A percentile compares a stretch with the other conserved stretches of the same genome.
Conservation (phyloP, 2,329 filamentous ascomycete species). For the Fusarium citri region DNA sequence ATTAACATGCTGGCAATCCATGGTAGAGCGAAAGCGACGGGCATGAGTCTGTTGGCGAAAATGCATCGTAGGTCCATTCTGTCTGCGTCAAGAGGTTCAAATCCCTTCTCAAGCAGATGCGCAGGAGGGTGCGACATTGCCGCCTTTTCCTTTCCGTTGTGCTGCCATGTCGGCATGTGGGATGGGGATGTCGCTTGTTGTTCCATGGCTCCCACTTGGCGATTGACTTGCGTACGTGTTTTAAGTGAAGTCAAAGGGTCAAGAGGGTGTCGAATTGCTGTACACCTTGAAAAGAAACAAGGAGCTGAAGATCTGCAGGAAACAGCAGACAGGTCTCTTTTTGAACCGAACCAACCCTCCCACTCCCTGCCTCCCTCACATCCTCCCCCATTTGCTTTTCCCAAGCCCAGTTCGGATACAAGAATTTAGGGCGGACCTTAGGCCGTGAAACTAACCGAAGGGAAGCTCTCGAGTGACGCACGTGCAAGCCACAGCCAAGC, state of each 20-base stretch:
- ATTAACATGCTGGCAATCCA: constrained; percentile 33
- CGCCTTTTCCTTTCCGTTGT: constrained; percentile 8
- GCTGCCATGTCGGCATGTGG: constrained; percentile 28
- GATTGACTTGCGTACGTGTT: not conserved
- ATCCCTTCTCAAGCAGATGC: not conserved
- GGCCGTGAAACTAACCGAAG: not conserved
- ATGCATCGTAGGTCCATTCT: constrained; percentile 4
- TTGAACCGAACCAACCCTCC: constrained; percentile 16
- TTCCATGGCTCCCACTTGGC: constrained; percentile 26
- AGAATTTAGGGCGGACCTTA: not conserved
- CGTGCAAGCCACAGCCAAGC: constrained; percentile 26
- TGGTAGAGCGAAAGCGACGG: constrained; percentile 28
- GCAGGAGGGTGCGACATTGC: not conserved
- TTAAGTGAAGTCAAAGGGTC: not conserved
- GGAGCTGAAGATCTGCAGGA: not conserved
- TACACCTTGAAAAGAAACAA: not conserved
- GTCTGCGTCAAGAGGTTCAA: not conserved
- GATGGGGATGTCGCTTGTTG: not conserved
- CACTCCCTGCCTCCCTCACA: not conserved
- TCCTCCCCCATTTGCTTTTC: not conserved
- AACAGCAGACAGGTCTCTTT: constrained; percentile 11
- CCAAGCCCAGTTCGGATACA: not conserved
- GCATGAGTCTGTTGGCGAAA: constrained; percentile 16
- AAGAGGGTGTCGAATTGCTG: not conserved
- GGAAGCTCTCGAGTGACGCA: constrained; percentile 12